A percentile compares a stretch with the other conserved stretches of the same genome.
These are phyloP conservation scores for Yamadazyma mexicana DNA, from an alignment of 1,139 yeast genomes.

Conservation along the genomic window DNA sequence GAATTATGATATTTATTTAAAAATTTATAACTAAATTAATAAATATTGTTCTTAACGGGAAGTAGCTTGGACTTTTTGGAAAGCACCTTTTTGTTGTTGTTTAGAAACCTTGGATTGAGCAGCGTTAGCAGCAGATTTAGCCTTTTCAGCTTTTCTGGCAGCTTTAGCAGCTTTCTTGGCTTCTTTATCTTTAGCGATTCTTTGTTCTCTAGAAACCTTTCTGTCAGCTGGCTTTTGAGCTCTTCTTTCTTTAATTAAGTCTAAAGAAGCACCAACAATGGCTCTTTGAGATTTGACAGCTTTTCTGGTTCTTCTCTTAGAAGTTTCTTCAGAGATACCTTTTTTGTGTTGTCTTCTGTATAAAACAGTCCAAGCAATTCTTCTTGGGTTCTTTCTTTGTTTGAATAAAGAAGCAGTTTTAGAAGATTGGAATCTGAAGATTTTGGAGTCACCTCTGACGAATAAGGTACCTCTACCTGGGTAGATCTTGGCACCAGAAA, in stretches of 20 bases:
- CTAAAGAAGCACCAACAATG: constrained; percentile 98
- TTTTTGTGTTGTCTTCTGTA: constrained; percentile 99
- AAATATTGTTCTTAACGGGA: constrained; percentile 66
- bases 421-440: constrained; percentile 98
- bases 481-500: constrained; percentile 99
- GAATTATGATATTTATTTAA: constrained; percentile 6
- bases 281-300: constrained; percentile 99
- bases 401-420: constrained; percentile 97
- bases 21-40: constrained; percentile 14
- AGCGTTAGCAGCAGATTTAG: constrained; percentile 77
- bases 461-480: constrained; percentile 99
- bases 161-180: constrained; percentile 92
- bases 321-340: constrained; percentile 97
- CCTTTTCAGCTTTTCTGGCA: constrained; percentile 93
- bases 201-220: constrained; percentile 95
- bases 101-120: constrained; percentile 67
- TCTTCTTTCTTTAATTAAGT: constrained; percentile 98
- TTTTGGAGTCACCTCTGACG: constrained; percentile 99
- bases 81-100: constrained; percentile 90
- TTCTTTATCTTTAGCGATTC: constrained; percentile 90
- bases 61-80: constrained; percentile 95
- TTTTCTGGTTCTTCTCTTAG: constrained; percentile 98
- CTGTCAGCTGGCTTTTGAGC: constrained; percentile 94
- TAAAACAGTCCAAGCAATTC: constrained; percentile 98
- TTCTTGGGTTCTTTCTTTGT: constrained; percentile 99